Percentiles rank a stretch among this genome's conserved stretches.
Evolutionary conservation across 2,329 filamentous ascomycete genomes (phyloP).

Genomic region (Trichoderma harzianum): DNA sequence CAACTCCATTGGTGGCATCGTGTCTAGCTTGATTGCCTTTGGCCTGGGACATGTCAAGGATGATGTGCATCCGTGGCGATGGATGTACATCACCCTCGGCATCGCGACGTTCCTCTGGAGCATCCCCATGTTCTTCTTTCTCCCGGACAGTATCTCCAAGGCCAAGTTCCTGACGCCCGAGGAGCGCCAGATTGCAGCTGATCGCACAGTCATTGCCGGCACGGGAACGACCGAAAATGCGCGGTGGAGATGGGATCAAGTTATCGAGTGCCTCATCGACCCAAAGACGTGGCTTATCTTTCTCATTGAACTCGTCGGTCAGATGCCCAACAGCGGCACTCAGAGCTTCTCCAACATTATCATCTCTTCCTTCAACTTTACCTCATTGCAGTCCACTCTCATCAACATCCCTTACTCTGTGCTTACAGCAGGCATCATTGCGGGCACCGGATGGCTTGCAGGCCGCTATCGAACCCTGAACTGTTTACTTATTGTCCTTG

Average conservation of each 20-base stretch:
- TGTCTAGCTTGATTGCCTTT: conserved; percentile 51
- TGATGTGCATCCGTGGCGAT: conserved; percentile 49
- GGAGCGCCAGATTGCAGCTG: conserved; percentile 47
- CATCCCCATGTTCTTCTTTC: conserved; percentile 44
- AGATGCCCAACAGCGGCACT: conserved; percentile 61
- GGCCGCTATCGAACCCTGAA: conserved; percentile 50
- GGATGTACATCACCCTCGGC: conserved; percentile 58
- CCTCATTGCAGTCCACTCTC: conserved; percentile 50
- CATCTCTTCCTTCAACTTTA: conserved; percentile 54
- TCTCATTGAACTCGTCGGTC: conserved; percentile 48
- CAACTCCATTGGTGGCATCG: conserved; percentile 46
- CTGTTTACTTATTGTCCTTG: conserved; percentile 48
- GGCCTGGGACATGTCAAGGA: conserved; percentile 52
- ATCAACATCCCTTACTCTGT: conserved; percentile 59
- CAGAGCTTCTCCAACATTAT: conserved; percentile 58
- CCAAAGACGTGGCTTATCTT: conserved; percentile 61
- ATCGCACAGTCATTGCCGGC: conserved; percentile 47
- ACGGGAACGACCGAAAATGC: conserved; percentile 50
- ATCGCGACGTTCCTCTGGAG: conserved; percentile 49
- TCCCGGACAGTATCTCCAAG: conserved; percentile 52
- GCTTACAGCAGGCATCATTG: conserved; percentile 46
- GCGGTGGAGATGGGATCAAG: conserved; percentile 49
- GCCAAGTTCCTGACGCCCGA: conserved; percentile 55
- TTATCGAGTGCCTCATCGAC: conserved; percentile 51
- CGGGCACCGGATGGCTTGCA: conserved; percentile 48